These are phyloP conservation scores for Crotalaria pallida DNA, from an alignment of 306 rosid genomes.

Conservation along the genomic window DNA sequence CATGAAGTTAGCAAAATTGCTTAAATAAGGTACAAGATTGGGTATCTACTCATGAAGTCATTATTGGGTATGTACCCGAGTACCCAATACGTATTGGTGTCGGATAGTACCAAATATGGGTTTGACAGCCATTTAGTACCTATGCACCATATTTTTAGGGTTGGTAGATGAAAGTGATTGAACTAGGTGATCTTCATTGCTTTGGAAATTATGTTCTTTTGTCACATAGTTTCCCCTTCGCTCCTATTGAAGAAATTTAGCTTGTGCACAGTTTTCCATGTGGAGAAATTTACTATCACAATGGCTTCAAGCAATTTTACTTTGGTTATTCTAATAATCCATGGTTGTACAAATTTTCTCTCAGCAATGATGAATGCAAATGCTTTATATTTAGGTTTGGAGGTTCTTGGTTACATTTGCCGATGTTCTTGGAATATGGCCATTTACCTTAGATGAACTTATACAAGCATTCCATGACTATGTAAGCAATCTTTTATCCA, in stretches of 20 bases:
- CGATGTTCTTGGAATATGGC: slow-evolving; percentile 74
- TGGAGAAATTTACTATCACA: not conserved
- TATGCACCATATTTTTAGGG: not conserved
- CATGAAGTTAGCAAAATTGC: not conserved
- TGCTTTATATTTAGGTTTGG: slow-evolving; percentile 61
- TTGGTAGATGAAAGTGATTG: not conserved
- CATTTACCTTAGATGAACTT: slow-evolving; percentile 82
- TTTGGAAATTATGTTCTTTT: not conserved
- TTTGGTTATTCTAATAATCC: too few species aligned
- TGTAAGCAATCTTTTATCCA: slow-evolving; percentile 34
- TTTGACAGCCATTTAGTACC: not conserved
- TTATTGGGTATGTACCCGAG: not conserved
- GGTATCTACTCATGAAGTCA: not conserved
- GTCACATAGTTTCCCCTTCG: not conserved
- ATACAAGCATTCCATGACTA: slow-evolving; percentile 85
- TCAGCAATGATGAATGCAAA: not conserved
- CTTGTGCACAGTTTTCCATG: not conserved
- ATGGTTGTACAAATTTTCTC: not conserved
- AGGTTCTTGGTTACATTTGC: slow-evolving; percentile 70
- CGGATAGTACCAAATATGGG: not conserved
- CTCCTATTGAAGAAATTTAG: not conserved
- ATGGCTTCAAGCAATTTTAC: not conserved
- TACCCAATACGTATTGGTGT: not conserved
- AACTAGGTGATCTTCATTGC: not conserved
- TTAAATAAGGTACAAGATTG: not conserved